phyloP scores from a whole-genome alignment of 495 filamentous ascomycete species.

The Chaetomium cochliodes region DNA sequence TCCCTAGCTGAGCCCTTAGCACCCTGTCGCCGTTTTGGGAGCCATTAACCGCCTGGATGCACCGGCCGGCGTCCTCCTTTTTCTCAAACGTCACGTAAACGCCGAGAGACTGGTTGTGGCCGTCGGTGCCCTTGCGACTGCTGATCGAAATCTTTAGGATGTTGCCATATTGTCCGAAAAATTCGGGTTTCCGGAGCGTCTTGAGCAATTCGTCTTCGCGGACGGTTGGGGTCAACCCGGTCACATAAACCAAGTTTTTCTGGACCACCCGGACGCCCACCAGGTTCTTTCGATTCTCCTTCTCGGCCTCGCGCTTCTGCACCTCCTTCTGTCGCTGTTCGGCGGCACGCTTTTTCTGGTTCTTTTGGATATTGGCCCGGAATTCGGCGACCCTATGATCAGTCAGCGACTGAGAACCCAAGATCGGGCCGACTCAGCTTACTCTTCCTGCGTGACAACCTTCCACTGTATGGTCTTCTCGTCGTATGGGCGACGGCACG shows the following conservation, averaged over 20 bases:
- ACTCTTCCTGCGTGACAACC: conserved; percentile 90
- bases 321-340: conserved; percentile 91
- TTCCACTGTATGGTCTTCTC: conserved; percentile 97
- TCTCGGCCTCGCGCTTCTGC: conserved; percentile 93
- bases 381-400: conserved; percentile 55
- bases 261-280: conserved; percentile 93
- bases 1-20: conserved; percentile 89
- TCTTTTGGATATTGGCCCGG: conserved; percentile 83
- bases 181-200: conserved; percentile 81
- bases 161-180: conserved; percentile 98
- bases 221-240: conserved; percentile 85
- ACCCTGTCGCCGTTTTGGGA: conserved; percentile 85
- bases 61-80: conserved; percentile 80
- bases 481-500: conserved; percentile 91
- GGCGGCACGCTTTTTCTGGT: conserved; percentile 79
- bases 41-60: conserved; percentile 88
- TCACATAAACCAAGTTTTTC: conserved; percentile 98
- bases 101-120: conserved; percentile 73
- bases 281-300: conserved; percentile 88
- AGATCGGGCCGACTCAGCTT: conserved; percentile 26
- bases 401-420: conserved; percentile 32
- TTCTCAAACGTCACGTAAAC: conserved; percentile 95
- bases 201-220: conserved; percentile 86
- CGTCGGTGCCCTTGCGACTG: conserved; percentile 77
- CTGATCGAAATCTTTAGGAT: conserved; percentile 99